phyloP scores from a whole-genome alignment of 2,329 filamentous ascomycete genomes.

The Colletotrichum brevisporum region DNA sequence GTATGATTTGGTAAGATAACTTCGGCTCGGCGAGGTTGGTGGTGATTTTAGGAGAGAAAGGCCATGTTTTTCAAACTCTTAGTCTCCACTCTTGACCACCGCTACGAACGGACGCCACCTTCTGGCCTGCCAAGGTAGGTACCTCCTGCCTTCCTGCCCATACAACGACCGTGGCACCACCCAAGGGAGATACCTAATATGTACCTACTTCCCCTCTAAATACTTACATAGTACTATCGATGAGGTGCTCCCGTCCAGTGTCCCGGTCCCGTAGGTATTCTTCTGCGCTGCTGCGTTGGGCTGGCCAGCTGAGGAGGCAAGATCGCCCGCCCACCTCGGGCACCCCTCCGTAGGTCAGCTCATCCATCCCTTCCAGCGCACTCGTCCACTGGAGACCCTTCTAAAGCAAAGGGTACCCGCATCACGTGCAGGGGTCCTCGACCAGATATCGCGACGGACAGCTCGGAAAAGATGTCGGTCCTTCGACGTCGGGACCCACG shows the following conservation, averaged over 20 bases:
- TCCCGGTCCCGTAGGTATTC: no score
- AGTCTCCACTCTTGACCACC: slow-evolving; percentile 40
- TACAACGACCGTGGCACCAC: not conserved
- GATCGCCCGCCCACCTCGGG: not conserved
- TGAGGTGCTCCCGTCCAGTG: slow-evolving; percentile 12
- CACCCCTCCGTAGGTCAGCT: slow-evolving; percentile 7
- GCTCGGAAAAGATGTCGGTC: slow-evolving; percentile 39
- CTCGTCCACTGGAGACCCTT: slow-evolving; percentile 29
- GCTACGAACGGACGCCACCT: slow-evolving; percentile 38
- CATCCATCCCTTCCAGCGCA: slow-evolving; percentile 28
- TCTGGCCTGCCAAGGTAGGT: slow-evolving; percentile 35
- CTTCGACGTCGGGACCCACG: not conserved
- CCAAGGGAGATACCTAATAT: slow-evolving; percentile 3
- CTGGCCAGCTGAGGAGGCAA: not conserved
- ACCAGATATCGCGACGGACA: not conserved
- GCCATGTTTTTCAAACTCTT: slow-evolving; percentile 42
- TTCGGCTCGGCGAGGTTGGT: slow-evolving; percentile 43
- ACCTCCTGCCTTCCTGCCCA: slow-evolving; percentile 2
- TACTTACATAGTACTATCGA: slow-evolving; percentile 2
- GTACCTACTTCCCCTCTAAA: not conserved
- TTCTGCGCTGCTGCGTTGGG: no score
- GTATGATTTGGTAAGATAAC: slow-evolving; percentile 40
- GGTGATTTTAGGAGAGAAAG: slow-evolving; percentile 46
- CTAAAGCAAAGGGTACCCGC: slow-evolving; percentile 32
- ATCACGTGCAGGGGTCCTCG: slow-evolving; percentile 37